Conservation (phyloP, 1,139 yeast genomes). For the Blastobotrys ciferrii region DNA sequence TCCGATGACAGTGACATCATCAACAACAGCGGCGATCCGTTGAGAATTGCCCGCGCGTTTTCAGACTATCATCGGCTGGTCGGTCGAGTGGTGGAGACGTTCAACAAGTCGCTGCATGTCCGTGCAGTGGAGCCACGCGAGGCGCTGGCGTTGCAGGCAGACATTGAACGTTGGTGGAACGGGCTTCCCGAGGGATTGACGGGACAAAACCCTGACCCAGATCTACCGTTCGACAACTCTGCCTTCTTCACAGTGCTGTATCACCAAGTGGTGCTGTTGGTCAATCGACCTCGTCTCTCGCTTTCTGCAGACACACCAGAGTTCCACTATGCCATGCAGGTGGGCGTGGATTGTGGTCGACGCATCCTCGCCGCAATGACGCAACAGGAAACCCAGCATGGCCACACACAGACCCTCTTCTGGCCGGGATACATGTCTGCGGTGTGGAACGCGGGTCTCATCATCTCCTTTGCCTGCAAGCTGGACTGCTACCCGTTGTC, state of each 20-base stretch:
- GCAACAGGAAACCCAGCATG: constrained; percentile 9
- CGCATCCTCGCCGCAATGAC: constrained; percentile 13
- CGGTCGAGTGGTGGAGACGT: constrained; percentile 18
- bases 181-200: constrained; percentile 17
- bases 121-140: constrained; percentile 14
- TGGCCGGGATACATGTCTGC: constrained; percentile 22
- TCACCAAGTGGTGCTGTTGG: constrained; percentile 16
- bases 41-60: constrained; percentile 15
- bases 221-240: constrained; percentile 18
- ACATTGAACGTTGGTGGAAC: constrained; percentile 21
- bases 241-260: constrained; percentile 18
- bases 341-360: constrained; percentile 18
- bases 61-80: constrained; percentile 14
- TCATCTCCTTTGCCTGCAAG: constrained; percentile 19
- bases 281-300: constrained; percentile 19
- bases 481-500: constrained; percentile 15
- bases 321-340: constrained; percentile 19
- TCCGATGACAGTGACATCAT: neutral
- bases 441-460: constrained; percentile 22
- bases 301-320: constrained; percentile 17
- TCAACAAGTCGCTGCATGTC: constrained; percentile 19
- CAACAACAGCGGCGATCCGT: neutral
- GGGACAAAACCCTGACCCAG: neutral
- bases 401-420: constrained; percentile 15
- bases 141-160: constrained; percentile 19